Evolutionary conservation across 805 yeast genomes (phyloP).

Genomic region (Crinitomyces ghanaensis): DNA sequence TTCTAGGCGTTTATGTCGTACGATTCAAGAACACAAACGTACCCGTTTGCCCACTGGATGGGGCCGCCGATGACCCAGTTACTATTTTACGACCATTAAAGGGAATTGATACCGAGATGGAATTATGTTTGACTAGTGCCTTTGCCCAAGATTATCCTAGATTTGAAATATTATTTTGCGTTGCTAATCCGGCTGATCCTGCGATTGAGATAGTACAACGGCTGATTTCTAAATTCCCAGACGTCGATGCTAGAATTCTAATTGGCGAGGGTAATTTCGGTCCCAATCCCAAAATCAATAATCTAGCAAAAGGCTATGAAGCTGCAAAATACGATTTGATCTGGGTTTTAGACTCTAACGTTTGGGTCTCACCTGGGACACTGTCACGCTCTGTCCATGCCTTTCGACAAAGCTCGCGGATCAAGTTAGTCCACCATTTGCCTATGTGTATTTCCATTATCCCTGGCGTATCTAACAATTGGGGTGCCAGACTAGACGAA

Average conservation of each 20-base stretch:
- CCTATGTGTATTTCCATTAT: conserved; percentile 33
- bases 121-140: conserved; percentile 53
- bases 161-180: conserved; percentile 66
- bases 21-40: no score
- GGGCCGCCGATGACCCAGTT: no score
- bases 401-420: conserved; percentile 30
- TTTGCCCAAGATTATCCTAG: conserved; percentile 61
- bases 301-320: conserved; percentile 68
- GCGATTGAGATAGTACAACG: conserved; percentile 45
- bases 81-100: conserved; percentile 73
- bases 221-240: conserved; percentile 42
- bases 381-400: conserved; percentile 48
- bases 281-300: conserved; percentile 84
- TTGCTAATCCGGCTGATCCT: conserved; percentile 52
- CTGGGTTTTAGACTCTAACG: conserved; percentile 83
- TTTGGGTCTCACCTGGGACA: conserved; percentile 60
- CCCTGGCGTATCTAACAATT: conserved; percentile 31
- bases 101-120: conserved; percentile 71
- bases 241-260: conserved; percentile 46
- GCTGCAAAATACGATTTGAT: conserved; percentile 59
- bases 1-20: no score
- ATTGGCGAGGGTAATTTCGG: conserved; percentile 46
- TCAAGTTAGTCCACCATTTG: conserved; percentile 68
- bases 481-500: conserved; percentile 69
- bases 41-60: no score